Percentiles rank a stretch among this genome's conserved stretches.
Conservation (phyloP, 1,139 yeast genomes). For the Kurtzmaniella quercitrusa region DNA sequence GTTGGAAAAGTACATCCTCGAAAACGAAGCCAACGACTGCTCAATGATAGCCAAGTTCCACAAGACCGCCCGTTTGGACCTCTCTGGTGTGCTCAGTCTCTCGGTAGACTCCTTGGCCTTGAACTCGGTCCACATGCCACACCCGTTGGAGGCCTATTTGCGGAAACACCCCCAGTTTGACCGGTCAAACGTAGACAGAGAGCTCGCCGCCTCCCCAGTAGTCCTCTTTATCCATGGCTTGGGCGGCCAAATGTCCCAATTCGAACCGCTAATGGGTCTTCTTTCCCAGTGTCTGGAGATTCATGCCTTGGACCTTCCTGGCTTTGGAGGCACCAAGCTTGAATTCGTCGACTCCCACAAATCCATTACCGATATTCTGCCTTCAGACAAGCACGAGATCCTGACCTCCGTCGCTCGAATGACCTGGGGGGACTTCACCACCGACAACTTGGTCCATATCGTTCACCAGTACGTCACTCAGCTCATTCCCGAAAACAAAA, state of each 20-base stretch:
- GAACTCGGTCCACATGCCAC: conserved; percentile 46
- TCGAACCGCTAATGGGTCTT: conserved; percentile 60
- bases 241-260: conserved; percentile 76
- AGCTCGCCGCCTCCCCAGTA: conserved; percentile 50
- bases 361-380: conserved; percentile 20
- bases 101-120: conserved; percentile 35
- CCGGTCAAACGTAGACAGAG: conserved; percentile 24
- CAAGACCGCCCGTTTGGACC: conserved; percentile 31
- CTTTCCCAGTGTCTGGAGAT: conserved; percentile 65
- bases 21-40: conserved; percentile 51
- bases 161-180: conserved; percentile 23
- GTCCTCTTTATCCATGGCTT: conserved; percentile 66
- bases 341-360: conserved; percentile 15
- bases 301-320: conserved; percentile 66
- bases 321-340: conserved; percentile 58
- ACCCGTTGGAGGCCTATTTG: conserved; percentile 48
- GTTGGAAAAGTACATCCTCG: conserved; percentile 39
- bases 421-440: conserved; percentile 41
- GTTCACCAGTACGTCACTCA: conserved; percentile 37
- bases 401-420: conserved; percentile 27
- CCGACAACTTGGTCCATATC: conserved; percentile 46
- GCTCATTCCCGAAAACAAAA: conserved; percentile 38
- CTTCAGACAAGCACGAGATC: conserved; percentile 25
- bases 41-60: conserved; percentile 49
- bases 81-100: conserved; percentile 16